phyloP scores from a whole-genome alignment of 108 stramenopile genomes.

The Fragilariopsis cylindrus region DNA sequence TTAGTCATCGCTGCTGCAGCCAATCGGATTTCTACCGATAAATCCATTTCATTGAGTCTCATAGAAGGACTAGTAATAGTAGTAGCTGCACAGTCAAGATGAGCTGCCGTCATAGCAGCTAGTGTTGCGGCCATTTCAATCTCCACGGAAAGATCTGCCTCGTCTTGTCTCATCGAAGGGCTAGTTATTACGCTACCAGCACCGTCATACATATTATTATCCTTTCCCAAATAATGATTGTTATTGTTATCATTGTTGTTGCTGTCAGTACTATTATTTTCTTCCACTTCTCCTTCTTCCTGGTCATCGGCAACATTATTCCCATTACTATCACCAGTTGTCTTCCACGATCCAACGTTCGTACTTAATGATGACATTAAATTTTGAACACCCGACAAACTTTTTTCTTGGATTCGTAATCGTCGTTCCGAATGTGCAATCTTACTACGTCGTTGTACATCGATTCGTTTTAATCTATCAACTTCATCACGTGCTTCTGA shows the following conservation, averaged over 20 bases:
- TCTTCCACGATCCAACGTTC: constrained; percentile 24
- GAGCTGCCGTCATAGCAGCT: neutral
- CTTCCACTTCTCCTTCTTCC: neutral
- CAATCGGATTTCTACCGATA: neutral
- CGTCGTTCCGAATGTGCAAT: constrained; percentile 9
- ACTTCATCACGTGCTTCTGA: constrained; percentile 7
- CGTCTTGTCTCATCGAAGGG: too few relatives aligned
- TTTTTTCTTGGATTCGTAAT: constrained; percentile 21
- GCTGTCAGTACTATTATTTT: neutral
- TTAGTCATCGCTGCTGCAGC: too few relatives aligned
- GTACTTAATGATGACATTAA: constrained; percentile 12
- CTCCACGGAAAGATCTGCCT: neutral
- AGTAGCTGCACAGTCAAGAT: neutral
- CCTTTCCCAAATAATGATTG: too few relatives aligned
- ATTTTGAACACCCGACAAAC: constrained; percentile 21
- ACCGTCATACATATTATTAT: too few relatives aligned
- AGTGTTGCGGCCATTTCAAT: neutral
- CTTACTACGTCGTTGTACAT: neutral
- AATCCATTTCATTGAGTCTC: neutral
- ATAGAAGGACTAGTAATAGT: neutral
- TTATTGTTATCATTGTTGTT: neutral
- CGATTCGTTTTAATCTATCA: neutral
- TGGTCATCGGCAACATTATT: neutral
- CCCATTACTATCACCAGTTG: neutral
- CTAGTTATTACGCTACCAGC: too few relatives aligned